A percentile compares a stretch with the other conserved stretches of the same genome.
phyloP scores from a whole-genome alignment of 2,329 filamentous ascomycete species.

The Ophiostoma australiae region DNA sequence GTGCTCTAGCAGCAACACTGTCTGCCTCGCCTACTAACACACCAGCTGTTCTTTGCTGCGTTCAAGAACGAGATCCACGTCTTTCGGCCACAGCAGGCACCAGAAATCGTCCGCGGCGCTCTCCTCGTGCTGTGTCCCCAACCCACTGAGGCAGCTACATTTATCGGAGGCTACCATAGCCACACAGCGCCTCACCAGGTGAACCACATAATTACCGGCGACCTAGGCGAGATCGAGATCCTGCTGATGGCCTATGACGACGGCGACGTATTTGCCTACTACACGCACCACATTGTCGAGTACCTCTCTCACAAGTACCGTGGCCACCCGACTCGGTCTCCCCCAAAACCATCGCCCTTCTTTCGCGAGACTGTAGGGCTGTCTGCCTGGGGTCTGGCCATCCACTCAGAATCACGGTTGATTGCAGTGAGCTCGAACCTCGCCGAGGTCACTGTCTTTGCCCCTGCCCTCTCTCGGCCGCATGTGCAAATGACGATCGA shows the following conservation, averaged over 20 bases:
- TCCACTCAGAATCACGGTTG: conserved; percentile 75
- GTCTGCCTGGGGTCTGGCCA: conserved; percentile 84
- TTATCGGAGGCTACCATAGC: conserved; percentile 48
- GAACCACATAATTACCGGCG: conserved; percentile 64
- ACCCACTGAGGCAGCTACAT: conserved; percentile 37
- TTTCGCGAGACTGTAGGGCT: conserved; percentile 70
- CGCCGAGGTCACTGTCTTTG: conserved; percentile 50
- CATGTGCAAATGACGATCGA: conserved; percentile 26
- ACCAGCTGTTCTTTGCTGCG: conserved; percentile 57
- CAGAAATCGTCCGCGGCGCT: conserved; percentile 48
- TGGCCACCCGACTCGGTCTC: not conserved
- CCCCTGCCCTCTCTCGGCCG: conserved; percentile 36
- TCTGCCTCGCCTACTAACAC: not conserved
- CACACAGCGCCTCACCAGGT: conserved; percentile 52
- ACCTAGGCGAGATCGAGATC: conserved; percentile 65
- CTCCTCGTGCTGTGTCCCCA: conserved; percentile 48
- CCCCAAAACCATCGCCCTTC: conserved; percentile 42
- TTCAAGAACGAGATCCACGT: conserved; percentile 55
- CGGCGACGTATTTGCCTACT: conserved; percentile 68
- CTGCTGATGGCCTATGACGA: conserved; percentile 65
- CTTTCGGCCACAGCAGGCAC: conserved; percentile 46
- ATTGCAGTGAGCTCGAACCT: conserved; percentile 83
- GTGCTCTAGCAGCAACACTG: conserved; percentile 22
- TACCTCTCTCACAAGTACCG: conserved; percentile 35
- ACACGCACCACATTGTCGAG: conserved; percentile 50